Evolutionary conservation across 345 rosid genomes (phyloP), one percentile per base, ranked within the genome.

Genomic region (Hibiscus syriacus): DNA sequence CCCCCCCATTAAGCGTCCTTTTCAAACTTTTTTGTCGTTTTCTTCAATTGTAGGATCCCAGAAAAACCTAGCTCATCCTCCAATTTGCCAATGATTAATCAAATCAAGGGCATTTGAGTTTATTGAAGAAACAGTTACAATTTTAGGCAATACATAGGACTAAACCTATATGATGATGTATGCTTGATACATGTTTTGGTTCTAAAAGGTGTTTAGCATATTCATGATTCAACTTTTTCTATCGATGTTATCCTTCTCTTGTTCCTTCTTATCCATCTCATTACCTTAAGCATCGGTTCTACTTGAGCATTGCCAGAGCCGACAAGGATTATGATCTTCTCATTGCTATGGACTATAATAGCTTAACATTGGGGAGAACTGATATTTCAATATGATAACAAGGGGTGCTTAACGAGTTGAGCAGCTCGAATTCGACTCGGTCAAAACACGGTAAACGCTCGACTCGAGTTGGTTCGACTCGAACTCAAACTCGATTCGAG

Each of bases 11-110:
- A 26, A 55, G 39, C 23, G 22, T 50, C 45, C 46, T 68, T 65
- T 61, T 45, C 22, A 3, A 29, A 23, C 30, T 20, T 34, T 14
- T 34, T 74, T 64, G 71, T 52, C 43, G 64, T 72, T 71, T 74
- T 58, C 62, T 59, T 65, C 45, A 65, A 57, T 48, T 65, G 72
- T 70, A 69, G 75, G 76, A 76, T 36, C 79, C 78, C 27, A 9
- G 17, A 9, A 63, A 41, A 23, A 23, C 41, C 57, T 66, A 54
- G 64, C 58, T n/a, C 49, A 53, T 55, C 69, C 69, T 56, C 74
- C 66, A 64, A 52, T 59, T 41, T 50, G 32, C 38, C 53, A 64
- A 73, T 68, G 76, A 45, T 68, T 79, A 64, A 76, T 70, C 77
- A 76, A 71, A 76, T 76, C 77, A 72, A 64, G 46, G 53, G 49